phyloP scores from a whole-genome alignment of 306 rosid genomes.

The Lathyrus aphaca region DNA sequence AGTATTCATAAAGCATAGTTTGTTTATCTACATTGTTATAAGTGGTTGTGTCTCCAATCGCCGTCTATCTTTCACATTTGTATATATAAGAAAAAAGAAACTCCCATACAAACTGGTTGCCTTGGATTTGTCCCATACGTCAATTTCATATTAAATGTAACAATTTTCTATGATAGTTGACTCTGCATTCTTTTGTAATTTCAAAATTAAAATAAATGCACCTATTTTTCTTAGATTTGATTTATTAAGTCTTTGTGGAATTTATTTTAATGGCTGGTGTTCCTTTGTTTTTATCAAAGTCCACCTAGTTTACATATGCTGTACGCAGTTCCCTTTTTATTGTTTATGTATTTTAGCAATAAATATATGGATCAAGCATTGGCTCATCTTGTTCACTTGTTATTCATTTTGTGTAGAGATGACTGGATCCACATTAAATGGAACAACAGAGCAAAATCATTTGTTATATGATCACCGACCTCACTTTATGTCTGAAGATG shows the following conservation, averaged over 20 bases:
- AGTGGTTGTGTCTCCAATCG: neutral
- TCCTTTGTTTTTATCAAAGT: conserved; percentile 2
- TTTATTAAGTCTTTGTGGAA: conserved; percentile 22
- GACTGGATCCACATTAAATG: conserved; percentile 57
- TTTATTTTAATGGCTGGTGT: conserved; percentile 18
- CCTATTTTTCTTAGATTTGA: conserved; percentile 3
- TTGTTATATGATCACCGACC: conserved; percentile 77
- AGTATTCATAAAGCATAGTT: neutral
- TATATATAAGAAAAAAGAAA: conserved; percentile 1
- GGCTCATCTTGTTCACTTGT: conserved; percentile 15
- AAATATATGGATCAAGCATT: conserved; percentile 31
- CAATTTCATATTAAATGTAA: conserved; percentile 8
- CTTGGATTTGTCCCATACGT: neutral
- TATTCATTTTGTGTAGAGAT: conserved; percentile 59
- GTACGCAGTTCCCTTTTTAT: conserved; percentile 21
- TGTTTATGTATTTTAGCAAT: conserved; percentile 13
- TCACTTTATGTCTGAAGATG: conserved; percentile 57
- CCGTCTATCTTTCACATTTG: neutral
- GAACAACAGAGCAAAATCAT: conserved; percentile 30
- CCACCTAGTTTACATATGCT: conserved; percentile 11
- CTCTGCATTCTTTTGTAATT: conserved; percentile 29
- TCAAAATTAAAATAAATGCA: conserved; percentile 6
- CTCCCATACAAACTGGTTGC: neutral
- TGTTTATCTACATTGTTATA: neutral
- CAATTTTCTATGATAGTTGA: neutral